Conservation (phyloP, 306 rosid species). For the Neltuma alba region DNA sequence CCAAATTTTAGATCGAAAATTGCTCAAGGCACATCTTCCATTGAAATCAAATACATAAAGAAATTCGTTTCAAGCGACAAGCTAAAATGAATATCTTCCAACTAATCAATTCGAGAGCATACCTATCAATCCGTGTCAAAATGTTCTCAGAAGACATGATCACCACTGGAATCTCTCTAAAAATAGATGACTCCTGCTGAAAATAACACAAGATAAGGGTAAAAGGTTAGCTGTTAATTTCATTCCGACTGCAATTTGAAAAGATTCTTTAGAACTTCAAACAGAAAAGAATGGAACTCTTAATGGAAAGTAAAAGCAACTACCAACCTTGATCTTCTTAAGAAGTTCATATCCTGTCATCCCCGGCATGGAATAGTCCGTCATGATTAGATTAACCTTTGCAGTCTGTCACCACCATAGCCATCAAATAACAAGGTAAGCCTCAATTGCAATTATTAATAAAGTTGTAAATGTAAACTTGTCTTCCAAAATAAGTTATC, state of each 20-base stretch:
- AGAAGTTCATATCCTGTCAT: slow-evolving; percentile 95
- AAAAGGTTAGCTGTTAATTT: slow-evolving; percentile 1
- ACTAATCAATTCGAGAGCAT: too few relatives aligned
- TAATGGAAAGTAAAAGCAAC: neutral
- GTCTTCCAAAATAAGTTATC: neutral
- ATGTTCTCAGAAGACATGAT: slow-evolving; percentile 95
- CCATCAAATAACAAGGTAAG: slow-evolving; percentile 42
- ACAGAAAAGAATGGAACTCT: neutral
- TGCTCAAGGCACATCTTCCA: slow-evolving; percentile 3
- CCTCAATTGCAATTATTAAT: neutral
- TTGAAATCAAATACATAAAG: neutral
- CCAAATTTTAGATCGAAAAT: neutral
- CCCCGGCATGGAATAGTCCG: slow-evolving; percentile 99
- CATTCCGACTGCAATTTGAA: neutral
- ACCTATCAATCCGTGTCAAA: slow-evolving; percentile 37
- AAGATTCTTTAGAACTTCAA: neutral
- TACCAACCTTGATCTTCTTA: slow-evolving; percentile 84
- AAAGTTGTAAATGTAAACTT: neutral
- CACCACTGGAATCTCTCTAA: slow-evolving; percentile 91
- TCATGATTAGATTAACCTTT: slow-evolving; percentile 91
- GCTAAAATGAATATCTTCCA: neutral
- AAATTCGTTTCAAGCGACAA: neutral
- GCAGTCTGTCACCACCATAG: slow-evolving; percentile 52
- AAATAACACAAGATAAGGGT: slow-evolving; percentile 11
- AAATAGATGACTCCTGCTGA: slow-evolving; percentile 84